These are phyloP conservation scores for Dactylonectria macrodidyma DNA, from an alignment of 2,329 filamentous ascomycete genomes.

Conservation along the genomic window DNA sequence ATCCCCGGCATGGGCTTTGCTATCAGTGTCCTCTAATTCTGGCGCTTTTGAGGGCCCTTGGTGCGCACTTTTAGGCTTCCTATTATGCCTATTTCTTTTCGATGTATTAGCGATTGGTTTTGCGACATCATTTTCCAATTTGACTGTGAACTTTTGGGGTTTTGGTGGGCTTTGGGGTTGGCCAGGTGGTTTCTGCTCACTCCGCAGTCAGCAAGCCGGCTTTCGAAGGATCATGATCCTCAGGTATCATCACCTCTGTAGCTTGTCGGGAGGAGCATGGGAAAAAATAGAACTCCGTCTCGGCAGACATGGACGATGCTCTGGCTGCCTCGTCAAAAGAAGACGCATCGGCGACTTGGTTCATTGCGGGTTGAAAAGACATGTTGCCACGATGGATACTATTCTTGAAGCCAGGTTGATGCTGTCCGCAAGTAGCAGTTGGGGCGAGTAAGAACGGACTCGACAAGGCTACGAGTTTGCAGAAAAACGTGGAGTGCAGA, in stretches of 20 bases:
- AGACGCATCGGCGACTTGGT: conserved; percentile 39
- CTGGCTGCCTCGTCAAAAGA: conserved; percentile 48
- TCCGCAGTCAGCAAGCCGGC: conserved; percentile 30
- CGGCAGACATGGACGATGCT: conserved; percentile 36
- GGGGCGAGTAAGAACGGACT: background rate
- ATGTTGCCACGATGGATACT: conserved; percentile 30
- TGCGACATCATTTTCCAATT: conserved; percentile 22
- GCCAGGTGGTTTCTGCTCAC: conserved; percentile 30
- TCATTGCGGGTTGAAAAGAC: conserved; percentile 33
- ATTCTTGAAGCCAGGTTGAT: conserved; percentile 2
- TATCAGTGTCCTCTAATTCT: conserved; percentile 31
- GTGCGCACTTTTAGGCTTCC: conserved; percentile 42
- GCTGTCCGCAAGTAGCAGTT: conserved; percentile 3
- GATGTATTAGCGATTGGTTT: conserved; percentile 18
- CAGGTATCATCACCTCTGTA: conserved; percentile 13
- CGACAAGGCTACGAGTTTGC: background rate
- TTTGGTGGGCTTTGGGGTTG: conserved; percentile 29
- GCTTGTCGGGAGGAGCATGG: conserved; percentile 29
- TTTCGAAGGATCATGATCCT: conserved; percentile 16
- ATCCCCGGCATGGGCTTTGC: conserved; percentile 42
- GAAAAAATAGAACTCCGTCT: conserved; percentile 37
- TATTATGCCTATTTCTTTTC: conserved; percentile 40
- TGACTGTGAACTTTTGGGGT: conserved; percentile 26
- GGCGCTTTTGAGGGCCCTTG: conserved; percentile 31
- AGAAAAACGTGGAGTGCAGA: background rate